Base-by-base conservation (phyloP, 768 basidiomycete species). In the Mycena floridula region DNA sequence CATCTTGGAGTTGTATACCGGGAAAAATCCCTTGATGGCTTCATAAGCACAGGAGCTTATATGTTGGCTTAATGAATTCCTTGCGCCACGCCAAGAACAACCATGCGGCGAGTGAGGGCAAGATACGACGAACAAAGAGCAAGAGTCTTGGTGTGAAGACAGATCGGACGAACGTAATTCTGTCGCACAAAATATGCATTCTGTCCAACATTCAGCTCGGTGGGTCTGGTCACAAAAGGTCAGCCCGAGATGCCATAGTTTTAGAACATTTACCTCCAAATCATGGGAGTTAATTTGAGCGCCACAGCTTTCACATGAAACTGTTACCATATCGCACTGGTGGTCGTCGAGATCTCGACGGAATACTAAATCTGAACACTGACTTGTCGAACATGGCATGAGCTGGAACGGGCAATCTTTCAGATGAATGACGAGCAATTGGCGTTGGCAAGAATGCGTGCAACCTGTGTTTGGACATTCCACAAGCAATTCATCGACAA, bases 401-500 rank as follows among this genome's bases (percentile, higher is more conserved):
- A 74, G 64, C 42, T 73, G 67, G 55, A 72, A 88, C 46, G 64
- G 62, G 50, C 89, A 92, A 5, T 81, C 77, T 44, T 68, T 72
- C 47, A 89, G 59, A 58, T 92, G 89, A 1, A 68, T 52, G 6
- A 70, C 64, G n/a, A 88, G 60, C 21, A 79, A 60, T 55, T 86
- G 84, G 24, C 89, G 67, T 56, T 92, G 82, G 46, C 76, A 79
- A 3, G 73, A 78, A 59, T 79, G 62, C 5, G 57, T 50, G 55
- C 89, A 91, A 8, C 88, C 89, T 2, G 70, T 66, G 13, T 55
- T 49, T 20, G 69, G 68, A 59, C 89, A 92, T 59, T 82, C 77
- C 0, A 91, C 87, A 12, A 74, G 35, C 36, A 92, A 71, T 65
- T 92, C 89, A 50, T 91, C 89, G 36, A 90, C 89, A 42, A 92